phyloP scores from a whole-genome alignment of 2,329 filamentous ascomycete genomes.

The Penicillium brasilianum region DNA sequence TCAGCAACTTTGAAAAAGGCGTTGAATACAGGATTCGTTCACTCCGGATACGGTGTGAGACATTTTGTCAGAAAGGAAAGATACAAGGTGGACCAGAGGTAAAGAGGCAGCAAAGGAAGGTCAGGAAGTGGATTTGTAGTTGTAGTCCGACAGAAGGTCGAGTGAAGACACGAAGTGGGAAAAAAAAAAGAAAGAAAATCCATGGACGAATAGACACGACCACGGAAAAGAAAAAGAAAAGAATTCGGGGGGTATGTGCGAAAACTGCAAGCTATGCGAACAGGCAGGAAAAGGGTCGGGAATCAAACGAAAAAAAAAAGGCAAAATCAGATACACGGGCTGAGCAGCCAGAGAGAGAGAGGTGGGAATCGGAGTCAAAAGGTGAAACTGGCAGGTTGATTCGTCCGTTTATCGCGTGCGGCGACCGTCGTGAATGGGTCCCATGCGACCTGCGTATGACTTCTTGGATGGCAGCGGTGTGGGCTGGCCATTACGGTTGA shows the following conservation, averaged over 20 bases:
- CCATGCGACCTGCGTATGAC: slow-evolving; percentile 36
- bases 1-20: slow-evolving; percentile 10
- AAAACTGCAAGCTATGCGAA: slow-evolving; percentile 33
- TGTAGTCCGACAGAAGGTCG: not conserved
- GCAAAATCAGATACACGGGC: not conserved
- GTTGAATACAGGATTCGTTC: slow-evolving; percentile 13
- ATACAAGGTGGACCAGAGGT: slow-evolving; percentile 7
- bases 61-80: slow-evolving; percentile 21
- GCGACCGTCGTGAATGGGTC: slow-evolving; percentile 33
- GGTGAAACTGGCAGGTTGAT: not conserved
- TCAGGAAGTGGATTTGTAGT: slow-evolving; percentile 7
- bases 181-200: slow-evolving; percentile 19
- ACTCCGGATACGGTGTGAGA: slow-evolving; percentile 11
- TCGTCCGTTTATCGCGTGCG: slow-evolving; percentile 29
- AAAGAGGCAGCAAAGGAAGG: slow-evolving; percentile 5
- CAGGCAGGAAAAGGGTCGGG: slow-evolving; percentile 18
- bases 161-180: slow-evolving; percentile 12
- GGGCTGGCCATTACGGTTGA: slow-evolving; percentile 42
- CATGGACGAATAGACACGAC: slow-evolving; percentile 13
- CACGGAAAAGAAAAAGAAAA: slow-evolving; percentile 22
- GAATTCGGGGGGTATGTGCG: slow-evolving; percentile 33
- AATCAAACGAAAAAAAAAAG: slow-evolving; percentile 10
- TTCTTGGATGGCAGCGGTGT: slow-evolving; percentile 27
- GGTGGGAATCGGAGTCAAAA: not conserved
- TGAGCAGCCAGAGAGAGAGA: not conserved